These are phyloP conservation scores for Fraxinus dipetala DNA, from an alignment of 305 asterid genomes.

Conservation along the genomic window DNA sequence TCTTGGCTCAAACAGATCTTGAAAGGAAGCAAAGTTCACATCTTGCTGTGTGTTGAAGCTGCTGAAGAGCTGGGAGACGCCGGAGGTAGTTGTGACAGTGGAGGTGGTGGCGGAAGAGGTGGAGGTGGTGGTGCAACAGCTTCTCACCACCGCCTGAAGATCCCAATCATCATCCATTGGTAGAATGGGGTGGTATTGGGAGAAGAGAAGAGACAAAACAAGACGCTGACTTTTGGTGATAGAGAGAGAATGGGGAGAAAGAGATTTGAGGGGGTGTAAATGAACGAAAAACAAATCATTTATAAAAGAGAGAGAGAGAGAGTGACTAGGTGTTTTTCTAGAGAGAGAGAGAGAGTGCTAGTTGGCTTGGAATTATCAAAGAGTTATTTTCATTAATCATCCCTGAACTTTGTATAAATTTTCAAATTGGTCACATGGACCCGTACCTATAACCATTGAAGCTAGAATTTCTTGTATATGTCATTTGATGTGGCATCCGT, in stretches of 20 bases:
- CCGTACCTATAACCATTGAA: neutral
- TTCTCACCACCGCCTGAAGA: slow-evolving; percentile 92
- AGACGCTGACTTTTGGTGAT: slow-evolving; percentile 56
- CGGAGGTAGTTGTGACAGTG: slow-evolving; percentile 12
- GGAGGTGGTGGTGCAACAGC: slow-evolving; percentile 46
- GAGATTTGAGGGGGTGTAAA: slow-evolving; percentile 16
- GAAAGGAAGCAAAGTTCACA: slow-evolving; percentile 20
- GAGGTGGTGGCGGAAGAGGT: slow-evolving; percentile 26
- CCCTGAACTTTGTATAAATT: neutral
- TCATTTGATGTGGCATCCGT: neutral
- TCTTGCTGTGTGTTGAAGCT: slow-evolving; percentile 27
- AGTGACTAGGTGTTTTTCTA: neutral
- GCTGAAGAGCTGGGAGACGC: neutral
- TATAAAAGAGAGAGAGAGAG: slow-evolving; percentile 19
- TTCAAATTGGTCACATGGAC: neutral
- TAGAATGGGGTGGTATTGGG: neutral
- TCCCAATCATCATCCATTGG: slow-evolving; percentile 88
- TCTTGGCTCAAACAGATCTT: slow-evolving; percentile 35
- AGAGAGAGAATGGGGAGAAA: neutral
- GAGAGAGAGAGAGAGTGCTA: slow-evolving; percentile 20
- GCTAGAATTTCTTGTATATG: no score
- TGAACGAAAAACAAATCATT: slow-evolving; percentile 38
- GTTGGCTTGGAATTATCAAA: slow-evolving; percentile 18
- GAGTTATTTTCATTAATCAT: neutral
- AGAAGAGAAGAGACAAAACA: slow-evolving; percentile 35